phyloP scores from a whole-genome alignment of 2,329 filamentous ascomycete genomes.

The Ceratocystis alfenasii region DNA sequence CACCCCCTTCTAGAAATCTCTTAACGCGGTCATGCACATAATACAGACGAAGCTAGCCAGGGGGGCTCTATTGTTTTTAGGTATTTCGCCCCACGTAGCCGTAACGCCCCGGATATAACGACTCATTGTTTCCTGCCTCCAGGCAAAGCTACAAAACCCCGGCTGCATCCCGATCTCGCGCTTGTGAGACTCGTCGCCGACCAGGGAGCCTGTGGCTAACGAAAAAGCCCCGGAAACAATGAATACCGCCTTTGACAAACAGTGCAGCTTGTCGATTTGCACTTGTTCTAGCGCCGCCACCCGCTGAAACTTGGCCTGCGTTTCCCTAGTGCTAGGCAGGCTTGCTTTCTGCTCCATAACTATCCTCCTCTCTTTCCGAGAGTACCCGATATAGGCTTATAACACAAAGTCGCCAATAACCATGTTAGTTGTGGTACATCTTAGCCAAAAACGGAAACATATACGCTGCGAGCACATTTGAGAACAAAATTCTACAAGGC shows the following conservation, averaged over 20 bases:
- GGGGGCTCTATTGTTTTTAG: neutral
- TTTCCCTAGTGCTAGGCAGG: neutral
- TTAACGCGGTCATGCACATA: neutral
- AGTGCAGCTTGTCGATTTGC: neutral
- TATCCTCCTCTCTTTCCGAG: neutral
- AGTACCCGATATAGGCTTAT: conserved; percentile 1
- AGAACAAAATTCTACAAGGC: neutral
- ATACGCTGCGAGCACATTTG: neutral
- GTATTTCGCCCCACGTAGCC: neutral
- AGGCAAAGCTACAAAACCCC: neutral
- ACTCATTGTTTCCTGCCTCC: neutral
- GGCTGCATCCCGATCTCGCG: neutral
- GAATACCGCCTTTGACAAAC: neutral
- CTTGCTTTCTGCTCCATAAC: neutral
- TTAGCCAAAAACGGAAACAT: neutral
- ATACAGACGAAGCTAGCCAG: neutral
- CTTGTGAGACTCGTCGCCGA: neutral
- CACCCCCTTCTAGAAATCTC: neutral
- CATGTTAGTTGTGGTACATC: neutral
- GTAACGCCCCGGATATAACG: neutral
- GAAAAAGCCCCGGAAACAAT: conserved; percentile 3
- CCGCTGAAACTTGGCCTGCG: neutral
- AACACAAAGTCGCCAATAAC: neutral
- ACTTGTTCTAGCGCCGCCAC: neutral
- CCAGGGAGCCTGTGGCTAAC: neutral